Evolutionary conservation across 495 filamentous ascomycete genomes (phyloP).

Genomic region (Hypoxylon subgilvum): DNA sequence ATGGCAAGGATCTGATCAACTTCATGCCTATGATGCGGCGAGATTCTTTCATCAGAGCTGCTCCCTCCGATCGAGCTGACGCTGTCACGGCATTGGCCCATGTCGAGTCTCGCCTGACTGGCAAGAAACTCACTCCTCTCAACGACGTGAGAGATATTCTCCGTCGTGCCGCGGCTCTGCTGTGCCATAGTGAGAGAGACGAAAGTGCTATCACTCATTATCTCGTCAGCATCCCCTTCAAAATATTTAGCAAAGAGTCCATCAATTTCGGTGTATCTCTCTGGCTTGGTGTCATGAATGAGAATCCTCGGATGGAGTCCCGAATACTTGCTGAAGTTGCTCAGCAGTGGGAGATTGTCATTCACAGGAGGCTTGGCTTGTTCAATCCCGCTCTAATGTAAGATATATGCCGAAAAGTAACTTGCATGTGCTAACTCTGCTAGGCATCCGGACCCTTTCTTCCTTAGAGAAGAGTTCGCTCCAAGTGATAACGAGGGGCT

Average conservation of each 20-base stretch:
- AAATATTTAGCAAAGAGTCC: slow-evolving; percentile 88
- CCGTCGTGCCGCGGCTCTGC: slow-evolving; percentile 78
- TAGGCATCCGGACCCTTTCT: slow-evolving; percentile 86
- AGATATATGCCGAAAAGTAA: slow-evolving; percentile 27
- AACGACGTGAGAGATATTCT: slow-evolving; percentile 78
- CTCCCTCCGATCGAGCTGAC: slow-evolving; percentile 59
- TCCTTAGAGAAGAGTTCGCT: slow-evolving; percentile 87
- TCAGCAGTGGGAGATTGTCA: slow-evolving; percentile 82
- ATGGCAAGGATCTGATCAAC: slow-evolving; percentile 66
- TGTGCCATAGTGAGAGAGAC: slow-evolving; percentile 75
- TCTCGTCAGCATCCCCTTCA: slow-evolving; percentile 89
- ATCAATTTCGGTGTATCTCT: slow-evolving; percentile 94
- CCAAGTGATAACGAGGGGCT: slow-evolving; percentile 84
- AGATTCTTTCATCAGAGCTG: slow-evolving; percentile 47
- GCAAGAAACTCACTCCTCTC: slow-evolving; percentile 70
- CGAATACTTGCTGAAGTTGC: slow-evolving; percentile 82
- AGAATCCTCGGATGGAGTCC: slow-evolving; percentile 86
- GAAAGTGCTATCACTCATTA: slow-evolving; percentile 79
- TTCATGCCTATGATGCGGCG: slow-evolving; percentile 59
- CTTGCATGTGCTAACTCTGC: slow-evolving; percentile 30
- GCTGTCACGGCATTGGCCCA: slow-evolving; percentile 65
- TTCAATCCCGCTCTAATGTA: slow-evolving; percentile 76
- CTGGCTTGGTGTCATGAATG: slow-evolving; percentile 96
- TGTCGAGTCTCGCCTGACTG: slow-evolving; percentile 70
- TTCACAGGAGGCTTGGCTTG: slow-evolving; percentile 75